phyloP scores from a whole-genome alignment of 176 grass and related monocot genomes.

The Coix lacrymajobi region DNA sequence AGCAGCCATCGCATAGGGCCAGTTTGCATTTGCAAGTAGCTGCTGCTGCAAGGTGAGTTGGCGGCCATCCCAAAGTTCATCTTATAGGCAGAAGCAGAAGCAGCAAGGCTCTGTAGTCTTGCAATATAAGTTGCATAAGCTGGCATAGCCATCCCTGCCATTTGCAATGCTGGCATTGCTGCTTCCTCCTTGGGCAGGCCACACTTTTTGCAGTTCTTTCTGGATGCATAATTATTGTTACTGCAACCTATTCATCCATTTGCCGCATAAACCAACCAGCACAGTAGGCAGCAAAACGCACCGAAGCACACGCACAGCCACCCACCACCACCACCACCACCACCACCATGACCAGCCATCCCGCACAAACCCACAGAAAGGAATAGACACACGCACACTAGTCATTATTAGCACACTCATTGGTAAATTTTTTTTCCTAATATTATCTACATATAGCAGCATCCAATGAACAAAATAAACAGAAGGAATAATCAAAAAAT shows the following conservation, averaged over 20 bases:
- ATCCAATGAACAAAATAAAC: conserved; percentile 14
- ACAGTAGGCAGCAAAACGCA: conserved; percentile 48
- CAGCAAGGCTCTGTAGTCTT: conserved; percentile 47
- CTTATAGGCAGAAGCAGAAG: conserved; percentile 47
- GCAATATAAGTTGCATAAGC: conserved; percentile 74
- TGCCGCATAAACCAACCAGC: conserved; percentile 60
- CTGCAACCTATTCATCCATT: conserved; percentile 95
- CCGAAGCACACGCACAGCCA: conserved; percentile 58
- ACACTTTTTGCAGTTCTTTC: conserved; percentile 99
- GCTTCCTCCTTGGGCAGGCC: conserved; percentile 90
- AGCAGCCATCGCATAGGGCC: conserved; percentile 42
- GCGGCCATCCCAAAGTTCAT: conserved; percentile 57
- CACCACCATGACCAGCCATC: conserved; percentile 44
- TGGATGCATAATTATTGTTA: conserved; percentile 99
- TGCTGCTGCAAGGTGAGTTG: conserved; percentile 67
- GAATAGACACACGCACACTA: conserved; percentile 44
- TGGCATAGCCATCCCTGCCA: conserved; percentile 64
- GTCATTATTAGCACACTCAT: conserved; percentile 46
- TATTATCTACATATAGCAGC: conserved; percentile 11
- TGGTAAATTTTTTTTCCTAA: conserved; percentile 29
- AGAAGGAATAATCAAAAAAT: not conserved
- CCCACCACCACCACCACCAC: conserved; percentile 39
- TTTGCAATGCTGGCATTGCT: conserved; percentile 75
- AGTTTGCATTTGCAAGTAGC: conserved; percentile 53
- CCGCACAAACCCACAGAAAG: conserved; percentile 57